Conservation (phyloP, 2,329 filamentous ascomycete genomes). For the Lasiodiplodia citricola region DNA sequence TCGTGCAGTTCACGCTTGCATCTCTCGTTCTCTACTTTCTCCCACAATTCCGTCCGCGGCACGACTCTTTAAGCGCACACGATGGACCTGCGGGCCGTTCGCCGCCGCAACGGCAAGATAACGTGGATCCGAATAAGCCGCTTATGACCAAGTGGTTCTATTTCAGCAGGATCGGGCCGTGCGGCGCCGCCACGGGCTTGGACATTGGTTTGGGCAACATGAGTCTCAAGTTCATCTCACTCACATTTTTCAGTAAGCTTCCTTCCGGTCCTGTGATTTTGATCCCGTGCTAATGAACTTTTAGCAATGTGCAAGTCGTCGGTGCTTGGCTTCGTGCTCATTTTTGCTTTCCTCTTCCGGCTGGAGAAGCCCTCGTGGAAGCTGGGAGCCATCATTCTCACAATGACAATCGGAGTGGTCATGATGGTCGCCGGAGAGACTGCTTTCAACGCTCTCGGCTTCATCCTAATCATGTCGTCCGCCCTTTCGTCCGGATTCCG, state of each 20-base stretch:
- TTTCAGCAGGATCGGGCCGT: conserved; percentile 86
- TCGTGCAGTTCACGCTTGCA: conserved; percentile 86
- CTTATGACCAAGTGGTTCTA: conserved; percentile 92
- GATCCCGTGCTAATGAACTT: conserved; percentile 12
- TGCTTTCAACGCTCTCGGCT: conserved; percentile 84
- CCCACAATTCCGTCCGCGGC: conserved; percentile 77
- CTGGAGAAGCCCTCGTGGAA: conserved; percentile 87
- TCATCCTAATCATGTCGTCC: conserved; percentile 88
- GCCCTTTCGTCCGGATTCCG: conserved; percentile 96
- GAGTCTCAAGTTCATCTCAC: conserved; percentile 91
- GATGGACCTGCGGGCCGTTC: conserved; percentile 25
- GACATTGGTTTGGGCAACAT: conserved; percentile 97
- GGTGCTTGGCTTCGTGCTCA: conserved; percentile 88
- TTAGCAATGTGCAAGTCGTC: conserved; percentile 96
- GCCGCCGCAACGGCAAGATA: conserved; percentile 36
- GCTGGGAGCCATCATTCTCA: conserved; percentile 82
- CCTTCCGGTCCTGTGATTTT: conserved; percentile 28
- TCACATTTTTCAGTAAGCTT: conserved; percentile 82
- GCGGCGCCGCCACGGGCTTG: conserved; percentile 88
- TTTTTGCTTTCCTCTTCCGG: conserved; percentile 93
- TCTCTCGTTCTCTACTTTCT: conserved; percentile 79
- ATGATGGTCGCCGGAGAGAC: conserved; percentile 99
- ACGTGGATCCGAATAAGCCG: conserved; percentile 54
- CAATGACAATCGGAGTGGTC: conserved; percentile 91
- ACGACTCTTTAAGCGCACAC: conserved; percentile 47